Evolutionary conservation across 2,329 filamentous ascomycete species (phyloP).

Genomic region (Parascedosporium putredinis): DNA sequence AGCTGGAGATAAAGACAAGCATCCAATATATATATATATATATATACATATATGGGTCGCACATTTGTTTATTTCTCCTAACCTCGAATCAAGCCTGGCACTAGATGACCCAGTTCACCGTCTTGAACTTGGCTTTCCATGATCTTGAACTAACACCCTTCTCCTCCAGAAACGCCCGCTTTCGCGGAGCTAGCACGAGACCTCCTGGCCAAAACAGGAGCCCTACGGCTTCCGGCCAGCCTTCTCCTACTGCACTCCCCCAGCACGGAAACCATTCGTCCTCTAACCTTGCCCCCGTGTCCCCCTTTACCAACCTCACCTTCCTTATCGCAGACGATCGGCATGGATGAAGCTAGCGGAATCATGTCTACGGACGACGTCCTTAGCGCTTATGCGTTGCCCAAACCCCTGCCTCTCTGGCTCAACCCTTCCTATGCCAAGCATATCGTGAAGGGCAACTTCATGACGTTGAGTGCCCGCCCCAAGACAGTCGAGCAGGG

Average conservation of each 20-base stretch:
- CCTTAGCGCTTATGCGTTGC: conserved; percentile 52
- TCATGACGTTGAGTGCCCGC: conserved; percentile 87
- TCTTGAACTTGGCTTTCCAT: conserved; percentile 6
- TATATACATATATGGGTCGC: conserved; percentile 35
- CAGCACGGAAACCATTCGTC: conserved; percentile 43
- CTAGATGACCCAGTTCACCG: too few species aligned
- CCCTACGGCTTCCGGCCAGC: conserved; percentile 36
- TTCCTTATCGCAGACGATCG: conserved; percentile 55
- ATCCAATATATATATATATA: too few species aligned
- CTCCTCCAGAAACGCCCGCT: conserved; percentile 41
- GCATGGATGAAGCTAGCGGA: conserved; percentile 52
- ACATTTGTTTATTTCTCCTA: conserved; percentile 8
- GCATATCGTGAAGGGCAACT: conserved; percentile 93
- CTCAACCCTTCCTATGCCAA: conserved; percentile 65
- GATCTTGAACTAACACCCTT: background rate
- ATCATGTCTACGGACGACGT: conserved; percentile 40
- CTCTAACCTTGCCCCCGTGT: conserved; percentile 40
- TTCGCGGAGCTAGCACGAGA: conserved; percentile 43
- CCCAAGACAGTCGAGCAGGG: conserved; percentile 89
- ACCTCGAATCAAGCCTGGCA: conserved; percentile 49
- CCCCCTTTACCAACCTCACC: conserved; percentile 54
- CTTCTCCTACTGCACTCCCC: conserved; percentile 35
- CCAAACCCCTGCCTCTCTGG: conserved; percentile 60
- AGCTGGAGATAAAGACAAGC: too few species aligned
- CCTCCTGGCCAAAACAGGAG: conserved; percentile 41